Evolutionary conservation across 345 rosid genomes (phyloP).

Genomic region (Populus euphratica): DNA sequence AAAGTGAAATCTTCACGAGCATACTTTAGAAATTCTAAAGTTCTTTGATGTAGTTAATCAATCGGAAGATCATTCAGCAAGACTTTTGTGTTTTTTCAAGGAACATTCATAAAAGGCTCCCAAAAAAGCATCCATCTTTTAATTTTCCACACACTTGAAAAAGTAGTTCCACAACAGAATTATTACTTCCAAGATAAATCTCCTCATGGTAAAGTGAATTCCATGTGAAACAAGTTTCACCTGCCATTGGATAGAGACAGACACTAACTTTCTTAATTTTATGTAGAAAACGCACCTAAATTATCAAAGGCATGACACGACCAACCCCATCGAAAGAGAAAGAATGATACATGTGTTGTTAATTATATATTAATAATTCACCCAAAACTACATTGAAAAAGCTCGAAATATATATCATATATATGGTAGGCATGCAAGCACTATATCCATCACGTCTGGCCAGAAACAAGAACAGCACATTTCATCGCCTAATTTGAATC

Average conservation of each 20-base stretch:
- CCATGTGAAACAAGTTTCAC: neutral
- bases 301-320: neutral
- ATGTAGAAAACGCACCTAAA: neutral
- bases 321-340: neutral
- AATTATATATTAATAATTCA: no score
- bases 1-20: no score
- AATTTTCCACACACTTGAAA: neutral
- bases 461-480: neutral
- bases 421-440: neutral
- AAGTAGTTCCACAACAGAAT: neutral
- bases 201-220: neutral
- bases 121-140: neutral
- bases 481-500: neutral
- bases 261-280: neutral
- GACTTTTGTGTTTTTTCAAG: no score
- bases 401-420: neutral
- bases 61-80: no score
- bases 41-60: no score
- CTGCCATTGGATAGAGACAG: neutral
- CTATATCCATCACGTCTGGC: neutral
- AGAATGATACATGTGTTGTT: neutral
- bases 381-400: neutral
- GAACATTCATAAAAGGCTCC: no score
- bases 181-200: neutral
- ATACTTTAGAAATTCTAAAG: no score